Evolutionary conservation across 345 rosid species (phyloP).

Genomic region (Cardiospermum halicacabum): DNA sequence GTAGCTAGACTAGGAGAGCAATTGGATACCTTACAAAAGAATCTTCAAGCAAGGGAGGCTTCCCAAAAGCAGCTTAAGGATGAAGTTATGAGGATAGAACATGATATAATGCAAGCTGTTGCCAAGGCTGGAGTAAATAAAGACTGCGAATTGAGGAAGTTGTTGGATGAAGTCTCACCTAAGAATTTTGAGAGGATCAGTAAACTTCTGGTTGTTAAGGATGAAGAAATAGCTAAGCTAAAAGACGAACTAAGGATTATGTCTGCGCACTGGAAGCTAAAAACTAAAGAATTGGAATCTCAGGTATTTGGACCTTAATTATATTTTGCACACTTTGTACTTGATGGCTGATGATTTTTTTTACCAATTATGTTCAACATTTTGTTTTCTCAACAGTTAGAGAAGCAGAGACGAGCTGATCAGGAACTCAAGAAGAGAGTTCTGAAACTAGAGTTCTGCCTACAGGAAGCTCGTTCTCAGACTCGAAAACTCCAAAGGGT

Average conservation of each 20-base stretch:
- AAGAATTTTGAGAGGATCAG: slow-evolving; percentile 58
- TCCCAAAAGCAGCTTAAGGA: slow-evolving; percentile 79
- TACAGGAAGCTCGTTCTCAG: slow-evolving; percentile 82
- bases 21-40: slow-evolving; percentile 54
- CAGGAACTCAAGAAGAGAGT: slow-evolving; percentile 87
- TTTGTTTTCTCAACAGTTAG: slow-evolving; percentile 48
- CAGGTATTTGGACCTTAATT: slow-evolving; percentile 43
- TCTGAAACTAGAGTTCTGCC: slow-evolving; percentile 85
- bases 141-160: slow-evolving; percentile 48
- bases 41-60: slow-evolving; percentile 66
- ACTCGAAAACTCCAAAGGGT: slow-evolving; percentile 81
- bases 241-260: slow-evolving; percentile 73
- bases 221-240: slow-evolving; percentile 63
- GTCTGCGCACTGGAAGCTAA: slow-evolving; percentile 84
- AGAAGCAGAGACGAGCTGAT: slow-evolving; percentile 74
- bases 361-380: slow-evolving; percentile 11
- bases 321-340: background rate
- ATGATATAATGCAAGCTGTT: slow-evolving; percentile 59
- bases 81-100: slow-evolving; percentile 66
- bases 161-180: slow-evolving; percentile 62
- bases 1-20: slow-evolving; percentile 59
- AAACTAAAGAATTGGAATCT: slow-evolving; percentile 70
- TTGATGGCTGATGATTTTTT: background rate
- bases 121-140: slow-evolving; percentile 46
- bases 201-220: slow-evolving; percentile 53